Percentiles rank a stretch among this genome's conserved stretches.
These are phyloP conservation scores for Alternaria alternata DNA, from an alignment of 2,329 filamentous ascomycete genomes.

Conservation along the genomic window DNA sequence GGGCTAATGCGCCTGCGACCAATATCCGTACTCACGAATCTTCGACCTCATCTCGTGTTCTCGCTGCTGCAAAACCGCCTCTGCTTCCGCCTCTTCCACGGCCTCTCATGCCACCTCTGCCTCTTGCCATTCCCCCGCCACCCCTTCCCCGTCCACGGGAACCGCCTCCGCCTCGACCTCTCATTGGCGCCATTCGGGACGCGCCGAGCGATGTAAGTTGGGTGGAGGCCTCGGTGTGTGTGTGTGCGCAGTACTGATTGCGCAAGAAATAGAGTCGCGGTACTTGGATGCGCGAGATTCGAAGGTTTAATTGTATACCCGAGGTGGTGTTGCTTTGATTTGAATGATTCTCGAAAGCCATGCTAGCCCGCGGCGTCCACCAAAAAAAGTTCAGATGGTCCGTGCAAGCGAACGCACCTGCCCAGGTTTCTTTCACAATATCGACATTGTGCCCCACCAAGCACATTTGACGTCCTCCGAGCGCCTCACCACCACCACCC, in stretches of 20 bases:
- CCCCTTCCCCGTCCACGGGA: constrained; percentile 20
- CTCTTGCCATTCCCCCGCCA: constrained; percentile 10
- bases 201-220: background rate
- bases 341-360: background rate
- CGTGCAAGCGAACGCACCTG: constrained; percentile 44
- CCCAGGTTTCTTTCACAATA: constrained; percentile 46
- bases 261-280: background rate
- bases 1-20: constrained; percentile 1
- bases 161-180: constrained; percentile 32
- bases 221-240: background rate
- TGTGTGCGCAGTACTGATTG: background rate
- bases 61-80: constrained; percentile 41
- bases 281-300: background rate
- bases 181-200: constrained; percentile 22
- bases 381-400: constrained; percentile 34
- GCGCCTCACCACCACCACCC: constrained; percentile 21
- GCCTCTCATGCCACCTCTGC: constrained; percentile 13
- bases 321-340: background rate
- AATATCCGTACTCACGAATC: constrained; percentile 42
- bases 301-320: fast-evolving
- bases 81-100: constrained; percentile 24
- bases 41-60: constrained; percentile 37
- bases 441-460: constrained; percentile 32
- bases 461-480: constrained; percentile 24
- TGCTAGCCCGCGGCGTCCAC: constrained; percentile 4